Percentiles rank a stretch among this genome's conserved stretches.
These are phyloP conservation scores for Monascus ruber DNA, from an alignment of 2,329 filamentous ascomycete species.

Conservation along the genomic window DNA sequence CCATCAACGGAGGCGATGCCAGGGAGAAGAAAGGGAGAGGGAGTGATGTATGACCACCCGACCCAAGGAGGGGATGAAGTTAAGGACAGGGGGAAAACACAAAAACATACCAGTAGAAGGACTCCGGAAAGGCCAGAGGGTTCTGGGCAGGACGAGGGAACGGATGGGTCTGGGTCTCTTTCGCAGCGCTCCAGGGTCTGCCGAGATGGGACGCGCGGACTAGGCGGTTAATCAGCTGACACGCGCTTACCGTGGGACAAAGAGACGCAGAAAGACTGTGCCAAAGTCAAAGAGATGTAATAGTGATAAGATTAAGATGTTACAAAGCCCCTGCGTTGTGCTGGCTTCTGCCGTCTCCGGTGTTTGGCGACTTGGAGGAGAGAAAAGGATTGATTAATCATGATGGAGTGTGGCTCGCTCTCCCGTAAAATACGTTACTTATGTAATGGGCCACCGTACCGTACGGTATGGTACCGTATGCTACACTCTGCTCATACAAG, in stretches of 20 bases:
- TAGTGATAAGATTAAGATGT: too few species aligned
- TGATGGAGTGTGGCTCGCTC: constrained; percentile 1
- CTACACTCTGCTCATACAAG: too few species aligned
- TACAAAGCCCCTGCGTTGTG: too few species aligned
- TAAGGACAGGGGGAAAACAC: constrained; percentile 3
- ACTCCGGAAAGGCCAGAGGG: constrained; percentile 1
- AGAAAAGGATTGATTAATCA: constrained; percentile 1
- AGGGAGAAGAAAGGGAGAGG: not conserved
- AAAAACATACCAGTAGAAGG: constrained; percentile 1
- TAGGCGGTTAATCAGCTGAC: constrained; percentile 14
- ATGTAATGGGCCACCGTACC: too few species aligned
- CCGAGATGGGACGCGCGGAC: constrained; percentile 6
- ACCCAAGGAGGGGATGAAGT: too few species aligned
- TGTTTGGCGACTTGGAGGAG: too few species aligned
- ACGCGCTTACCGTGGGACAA: not conserved
- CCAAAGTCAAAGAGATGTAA: too few species aligned
- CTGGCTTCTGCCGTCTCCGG: too few species aligned
- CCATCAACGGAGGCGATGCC: constrained; percentile 1
- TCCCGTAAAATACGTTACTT: too few species aligned
- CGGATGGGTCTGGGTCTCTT: constrained; percentile 5
- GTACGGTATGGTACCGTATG: too few species aligned
- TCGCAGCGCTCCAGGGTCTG: not conserved
- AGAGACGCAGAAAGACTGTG: too few species aligned
- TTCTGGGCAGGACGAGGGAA: constrained; percentile 3
- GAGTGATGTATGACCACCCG: too few species aligned